Evolutionary conservation across 164 flowering plant species (phyloP).

Genomic region (Vitis rotundifolia): DNA sequence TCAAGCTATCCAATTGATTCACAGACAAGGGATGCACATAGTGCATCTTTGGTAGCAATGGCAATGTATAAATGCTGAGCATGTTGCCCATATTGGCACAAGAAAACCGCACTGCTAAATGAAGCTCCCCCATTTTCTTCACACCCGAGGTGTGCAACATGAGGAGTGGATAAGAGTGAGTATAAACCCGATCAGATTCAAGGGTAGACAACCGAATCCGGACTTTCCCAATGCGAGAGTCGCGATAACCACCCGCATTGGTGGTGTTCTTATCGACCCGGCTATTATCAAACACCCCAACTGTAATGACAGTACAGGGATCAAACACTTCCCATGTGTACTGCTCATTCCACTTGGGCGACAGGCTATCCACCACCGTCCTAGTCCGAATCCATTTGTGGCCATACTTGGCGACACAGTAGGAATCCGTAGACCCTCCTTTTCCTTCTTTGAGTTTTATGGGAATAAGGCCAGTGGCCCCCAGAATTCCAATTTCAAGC

Average conservation of each 20-base stretch:
- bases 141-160: conserved; percentile 61
- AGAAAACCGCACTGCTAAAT: conserved; percentile 57
- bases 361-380: conserved; percentile 48
- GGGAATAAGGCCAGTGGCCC: conserved; percentile 68
- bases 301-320: conserved; percentile 63
- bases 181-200: conserved; percentile 58
- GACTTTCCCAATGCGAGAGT: conserved; percentile 62
- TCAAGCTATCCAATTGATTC: conserved; percentile 41
- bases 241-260: conserved; percentile 23
- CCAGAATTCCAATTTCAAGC: conserved; percentile 77
- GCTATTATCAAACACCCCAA: conserved; percentile 64
- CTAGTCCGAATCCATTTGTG: conserved; percentile 68
- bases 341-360: conserved; percentile 72
- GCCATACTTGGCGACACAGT: conserved; percentile 67
- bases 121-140: conserved; percentile 78
- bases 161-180: conserved; percentile 57
- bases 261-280: conserved; percentile 33
- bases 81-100: conserved; percentile 53
- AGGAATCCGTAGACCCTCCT: conserved; percentile 53
- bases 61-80: conserved; percentile 51
- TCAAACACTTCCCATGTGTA: conserved; percentile 78
- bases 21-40: conserved; percentile 56
- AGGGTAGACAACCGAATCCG: conserved; percentile 63
- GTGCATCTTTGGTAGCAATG: conserved; percentile 70
- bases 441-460: conserved; percentile 59